These are phyloP conservation scores for Colletotrichum musicola DNA, from an alignment of 2,329 filamentous ascomycete species.

Conservation along the genomic window DNA sequence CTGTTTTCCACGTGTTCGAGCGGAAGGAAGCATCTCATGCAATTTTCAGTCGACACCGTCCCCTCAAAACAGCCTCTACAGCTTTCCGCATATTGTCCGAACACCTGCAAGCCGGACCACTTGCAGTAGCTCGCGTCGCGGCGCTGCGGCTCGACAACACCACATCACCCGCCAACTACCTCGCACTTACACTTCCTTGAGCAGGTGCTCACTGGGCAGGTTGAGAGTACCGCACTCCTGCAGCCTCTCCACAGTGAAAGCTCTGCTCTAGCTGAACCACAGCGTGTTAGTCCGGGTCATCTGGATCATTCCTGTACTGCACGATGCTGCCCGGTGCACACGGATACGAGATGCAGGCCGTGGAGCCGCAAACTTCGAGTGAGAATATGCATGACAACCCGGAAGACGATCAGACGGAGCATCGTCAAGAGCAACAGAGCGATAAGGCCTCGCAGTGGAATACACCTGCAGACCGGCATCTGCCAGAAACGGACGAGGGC, in stretches of 20 bases:
- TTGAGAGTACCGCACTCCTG: not conserved
- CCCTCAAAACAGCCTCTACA: too few relatives aligned
- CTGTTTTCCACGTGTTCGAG: too few relatives aligned
- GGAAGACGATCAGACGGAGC: not conserved
- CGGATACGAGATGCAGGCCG: constrained; percentile 5
- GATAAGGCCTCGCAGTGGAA: not conserved
- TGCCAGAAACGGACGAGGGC: not conserved
- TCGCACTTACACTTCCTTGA: not conserved
- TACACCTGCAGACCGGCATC: not conserved
- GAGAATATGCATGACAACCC: not conserved
- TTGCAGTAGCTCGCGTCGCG: not conserved
- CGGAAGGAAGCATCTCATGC: too few relatives aligned
- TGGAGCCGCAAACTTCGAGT: constrained; percentile 2
- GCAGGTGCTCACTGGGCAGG: too few relatives aligned
- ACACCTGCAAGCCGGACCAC: not conserved
- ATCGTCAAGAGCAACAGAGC: constrained; percentile 1
- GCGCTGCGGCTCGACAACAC: not conserved
- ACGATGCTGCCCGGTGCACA: not conserved
- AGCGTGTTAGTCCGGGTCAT: not conserved
- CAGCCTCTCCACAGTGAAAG: not conserved
- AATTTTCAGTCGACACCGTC: too few relatives aligned
- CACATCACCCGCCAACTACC: constrained; percentile 6
- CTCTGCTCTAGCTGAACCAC: not conserved
- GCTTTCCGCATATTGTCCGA: not conserved
- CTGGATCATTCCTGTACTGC: not conserved